Percentiles rank a stretch among this genome's conserved stretches.
Evolutionary conservation across 352 stramenopile genomes (phyloP).

Genomic region (Phytophthora capsici): DNA sequence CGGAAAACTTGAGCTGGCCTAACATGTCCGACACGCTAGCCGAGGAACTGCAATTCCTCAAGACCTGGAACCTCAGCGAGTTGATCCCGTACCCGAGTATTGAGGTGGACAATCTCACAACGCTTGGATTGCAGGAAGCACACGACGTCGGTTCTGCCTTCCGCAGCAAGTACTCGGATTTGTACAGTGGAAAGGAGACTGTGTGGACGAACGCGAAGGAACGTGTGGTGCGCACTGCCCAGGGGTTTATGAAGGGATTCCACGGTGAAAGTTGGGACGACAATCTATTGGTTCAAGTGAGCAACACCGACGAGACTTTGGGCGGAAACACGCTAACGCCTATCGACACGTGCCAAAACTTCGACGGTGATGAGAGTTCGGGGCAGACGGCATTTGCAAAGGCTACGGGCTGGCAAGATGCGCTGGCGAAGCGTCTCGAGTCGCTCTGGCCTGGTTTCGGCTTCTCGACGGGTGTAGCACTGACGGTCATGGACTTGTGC

Average conservation of each 20-base stretch:
- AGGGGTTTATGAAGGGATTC: conserved; percentile 60
- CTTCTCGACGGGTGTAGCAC: conserved; percentile 40
- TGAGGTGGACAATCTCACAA: conserved; percentile 65
- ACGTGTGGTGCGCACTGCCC: conserved; percentile 57
- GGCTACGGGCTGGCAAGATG: conserved; percentile 36
- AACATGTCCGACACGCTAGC: conserved; percentile 37
- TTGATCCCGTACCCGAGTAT: conserved; percentile 40
- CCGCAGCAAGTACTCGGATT: conserved; percentile 45
- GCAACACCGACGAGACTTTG: conserved; percentile 44
- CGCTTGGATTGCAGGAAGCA: conserved; percentile 49
- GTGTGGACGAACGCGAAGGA: conserved; percentile 60
- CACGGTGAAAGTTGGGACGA: conserved; percentile 36
- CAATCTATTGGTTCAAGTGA: conserved; percentile 43
- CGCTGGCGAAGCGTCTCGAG: conserved; percentile 38
- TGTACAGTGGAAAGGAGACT: conserved; percentile 50
- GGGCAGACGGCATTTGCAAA: conserved; percentile 39
- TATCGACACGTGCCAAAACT: conserved; percentile 59
- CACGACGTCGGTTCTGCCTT: conserved; percentile 48
- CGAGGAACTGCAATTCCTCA: conserved; percentile 53
- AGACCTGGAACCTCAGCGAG: conserved; percentile 50
- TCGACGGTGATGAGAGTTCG: conserved; percentile 30
- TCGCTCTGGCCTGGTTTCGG: conserved; percentile 48
- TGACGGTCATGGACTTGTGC: conserved; percentile 63
- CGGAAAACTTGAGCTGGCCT: conserved; percentile 30
- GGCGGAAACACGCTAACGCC: conserved; percentile 60